phyloP scores from a whole-genome alignment of 2,329 filamentous ascomycete species.

The Dryadomyces quercivorus region DNA sequence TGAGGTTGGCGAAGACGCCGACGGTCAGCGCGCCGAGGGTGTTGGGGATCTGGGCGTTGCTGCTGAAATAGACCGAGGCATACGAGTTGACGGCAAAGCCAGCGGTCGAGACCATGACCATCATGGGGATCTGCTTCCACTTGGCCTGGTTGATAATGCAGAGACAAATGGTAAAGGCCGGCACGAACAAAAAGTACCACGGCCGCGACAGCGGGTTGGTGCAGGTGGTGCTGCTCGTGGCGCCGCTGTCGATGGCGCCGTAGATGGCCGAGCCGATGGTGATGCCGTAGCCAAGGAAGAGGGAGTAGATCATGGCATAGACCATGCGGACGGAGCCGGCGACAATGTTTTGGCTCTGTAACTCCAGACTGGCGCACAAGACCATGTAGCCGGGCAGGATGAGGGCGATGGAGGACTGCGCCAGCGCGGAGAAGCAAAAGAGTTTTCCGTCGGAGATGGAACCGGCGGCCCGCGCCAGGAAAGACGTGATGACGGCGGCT shows the following conservation, averaged over 20 bases:
- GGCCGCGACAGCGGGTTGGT: constrained; percentile 32
- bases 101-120: constrained; percentile 60
- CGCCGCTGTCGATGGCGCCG: constrained; percentile 44
- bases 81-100: constrained; percentile 71
- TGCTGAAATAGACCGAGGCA: constrained; percentile 50
- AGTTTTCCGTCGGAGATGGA: constrained; percentile 45
- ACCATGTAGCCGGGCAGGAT: constrained; percentile 65
- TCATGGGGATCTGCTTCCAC: constrained; percentile 64
- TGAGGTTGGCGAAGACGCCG: constrained; percentile 67
- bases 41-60: constrained; percentile 63
- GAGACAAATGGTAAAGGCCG: constrained; percentile 55
- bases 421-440: constrained; percentile 61
- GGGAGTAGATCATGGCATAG: constrained; percentile 61
- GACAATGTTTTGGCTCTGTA: constrained; percentile 57
- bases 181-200: constrained; percentile 45
- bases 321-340: constrained; percentile 63
- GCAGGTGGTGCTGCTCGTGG: constrained; percentile 29
- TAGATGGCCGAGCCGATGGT: constrained; percentile 54
- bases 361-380: constrained; percentile 41
- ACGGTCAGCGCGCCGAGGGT: constrained; percentile 67
- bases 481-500: constrained; percentile 51
- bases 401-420: constrained; percentile 63
- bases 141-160: constrained; percentile 57
- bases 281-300: constrained; percentile 62
- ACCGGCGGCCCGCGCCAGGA: constrained; percentile 55